Evolutionary conservation across 257 asterid genomes (phyloP), one percentile per base, ranked within the genome.

Genomic region (Scutellaria minor): DNA sequence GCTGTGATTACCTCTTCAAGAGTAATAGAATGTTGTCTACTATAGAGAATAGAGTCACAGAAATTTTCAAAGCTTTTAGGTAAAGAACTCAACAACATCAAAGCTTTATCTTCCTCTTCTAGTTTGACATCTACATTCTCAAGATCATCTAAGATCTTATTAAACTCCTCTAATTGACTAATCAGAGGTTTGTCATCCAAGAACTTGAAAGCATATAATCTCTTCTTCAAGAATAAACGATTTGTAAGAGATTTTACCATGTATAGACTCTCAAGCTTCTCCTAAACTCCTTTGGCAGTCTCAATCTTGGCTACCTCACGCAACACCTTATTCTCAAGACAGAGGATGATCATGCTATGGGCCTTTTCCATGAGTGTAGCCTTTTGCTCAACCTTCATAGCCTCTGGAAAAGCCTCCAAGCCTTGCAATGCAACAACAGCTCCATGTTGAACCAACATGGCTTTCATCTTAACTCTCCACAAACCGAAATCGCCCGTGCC

Each of bases 361-460:
- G 27, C 27, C 1, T 24, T 24, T 1, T 24, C 27, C 27, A 24
- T 24, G 1, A 24, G 27, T 0, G 27, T 1, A 1, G 27, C 1
- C 27, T 18, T 18, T 18, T 0, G 0, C 1, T 24, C 27, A 1
- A 1, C 27, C 1, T 1, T 24, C 27, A 24, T 24, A 1, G 27
- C 27, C 1, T 24, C 27, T 0, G 27, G 27, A 24, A 24, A 24
- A 0, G 2, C 27, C 0, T 24, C 27, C 1, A 0, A 0, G 0
- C 27, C 1, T 1, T 24, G 27, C 2, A 24, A 2, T 1, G 27
- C n/a, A n/a, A n/a, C n/a, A n/a, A n/a, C 27, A 1, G 27, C 27
- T 0, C 27, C 27, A 24, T 24, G 27, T 1, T 24, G 27, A 1
- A 24, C 27, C 1, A 24, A 2, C 27, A 24, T 24, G 27, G 27